These are phyloP conservation scores for Coleophoma cylindrospora DNA, from an alignment of 2,329 filamentous ascomycete genomes.

Conservation along the genomic window DNA sequence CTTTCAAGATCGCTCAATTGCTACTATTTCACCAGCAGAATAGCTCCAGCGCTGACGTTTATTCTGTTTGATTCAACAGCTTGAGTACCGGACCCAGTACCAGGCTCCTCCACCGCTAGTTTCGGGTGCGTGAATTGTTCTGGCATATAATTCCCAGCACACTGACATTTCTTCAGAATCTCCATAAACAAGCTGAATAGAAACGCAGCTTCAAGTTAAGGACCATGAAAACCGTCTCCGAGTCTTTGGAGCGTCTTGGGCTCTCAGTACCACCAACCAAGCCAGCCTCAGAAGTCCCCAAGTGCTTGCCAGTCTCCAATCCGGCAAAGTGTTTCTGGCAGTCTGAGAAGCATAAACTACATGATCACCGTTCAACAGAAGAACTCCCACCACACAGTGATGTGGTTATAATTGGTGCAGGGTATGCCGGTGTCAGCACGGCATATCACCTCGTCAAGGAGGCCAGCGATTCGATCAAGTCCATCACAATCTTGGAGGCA, in stretches of 20 bases:
- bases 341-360: constrained; percentile 9
- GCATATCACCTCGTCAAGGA: constrained; percentile 23
- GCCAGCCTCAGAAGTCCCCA: background rate
- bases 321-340: constrained; percentile 12
- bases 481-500: constrained; percentile 33
- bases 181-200: too few relatives aligned
- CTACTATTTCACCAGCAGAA: too few relatives aligned
- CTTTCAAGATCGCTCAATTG: too few relatives aligned
- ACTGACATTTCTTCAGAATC: too few relatives aligned
- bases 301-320: constrained; percentile 11
- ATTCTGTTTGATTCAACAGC: too few relatives aligned
- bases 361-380: constrained; percentile 11
- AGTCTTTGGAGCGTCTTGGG: background rate
- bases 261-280: background rate
- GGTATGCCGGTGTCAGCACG: constrained; percentile 9
- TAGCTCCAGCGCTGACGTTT: too few relatives aligned
- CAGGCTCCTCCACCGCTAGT: too few relatives aligned
- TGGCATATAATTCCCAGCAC: too few relatives aligned
- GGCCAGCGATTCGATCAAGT: constrained; percentile 8
- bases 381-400: constrained; percentile 13
- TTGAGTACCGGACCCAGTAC: too few relatives aligned
- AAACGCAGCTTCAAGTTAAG: too few relatives aligned
- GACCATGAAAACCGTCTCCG: background rate
- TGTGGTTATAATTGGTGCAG: constrained; percentile 14
- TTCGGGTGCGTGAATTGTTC: too few relatives aligned